Evolutionary conservation across 2,329 filamentous ascomycete species (phyloP).

Genomic region (Cladosporium sp.): DNA sequence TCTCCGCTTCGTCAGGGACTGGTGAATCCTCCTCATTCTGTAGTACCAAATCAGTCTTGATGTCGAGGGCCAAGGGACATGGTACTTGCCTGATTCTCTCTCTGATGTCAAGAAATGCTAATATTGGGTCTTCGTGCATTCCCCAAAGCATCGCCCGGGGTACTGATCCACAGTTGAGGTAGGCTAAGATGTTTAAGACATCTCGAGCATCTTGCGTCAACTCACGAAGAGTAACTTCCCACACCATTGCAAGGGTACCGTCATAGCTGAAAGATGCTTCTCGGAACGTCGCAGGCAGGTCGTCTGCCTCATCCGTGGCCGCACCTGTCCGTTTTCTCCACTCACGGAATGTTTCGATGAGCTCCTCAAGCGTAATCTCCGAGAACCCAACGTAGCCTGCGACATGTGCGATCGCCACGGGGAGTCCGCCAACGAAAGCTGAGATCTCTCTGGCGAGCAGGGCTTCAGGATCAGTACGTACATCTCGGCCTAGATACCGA

Average conservation of each 20-base stretch:
- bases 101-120: neutral
- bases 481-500: neutral
- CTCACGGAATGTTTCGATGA: neutral
- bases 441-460: neutral
- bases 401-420: neutral
- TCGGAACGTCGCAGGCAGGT: neutral
- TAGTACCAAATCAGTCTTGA: neutral
- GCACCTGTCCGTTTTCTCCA: neutral
- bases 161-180: slow-evolving; percentile 8
- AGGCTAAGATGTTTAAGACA: neutral
- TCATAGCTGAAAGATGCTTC: neutral
- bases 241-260: neutral
- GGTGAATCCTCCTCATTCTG: neutral
- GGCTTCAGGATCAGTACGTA: neutral
- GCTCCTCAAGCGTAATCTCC: neutral
- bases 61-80: neutral
- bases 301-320: neutral
- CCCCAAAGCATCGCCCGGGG: neutral
- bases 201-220: neutral
- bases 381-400: neutral
- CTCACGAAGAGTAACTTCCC: neutral
- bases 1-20: neutral
- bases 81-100: neutral
- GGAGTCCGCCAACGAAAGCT: neutral
- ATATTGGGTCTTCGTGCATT: neutral